Conservation (phyloP, 129 eudicot genomes). For the Ambrosia artemisiifolia region DNA sequence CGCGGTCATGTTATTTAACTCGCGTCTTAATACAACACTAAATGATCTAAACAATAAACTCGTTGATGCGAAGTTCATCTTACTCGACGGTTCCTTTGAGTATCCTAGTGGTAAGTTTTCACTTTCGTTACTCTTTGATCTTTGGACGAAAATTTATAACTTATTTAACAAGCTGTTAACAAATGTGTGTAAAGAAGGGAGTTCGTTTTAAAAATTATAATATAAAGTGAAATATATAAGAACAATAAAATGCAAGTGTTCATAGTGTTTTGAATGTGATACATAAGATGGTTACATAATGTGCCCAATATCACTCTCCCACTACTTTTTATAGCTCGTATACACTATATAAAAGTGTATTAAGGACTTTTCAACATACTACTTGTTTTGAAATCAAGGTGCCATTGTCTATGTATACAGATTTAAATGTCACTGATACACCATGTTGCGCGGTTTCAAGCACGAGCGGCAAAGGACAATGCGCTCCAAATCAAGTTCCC, state of each 20-base stretch:
- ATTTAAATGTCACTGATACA: conserved; percentile 25
- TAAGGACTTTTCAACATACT: too few species aligned
- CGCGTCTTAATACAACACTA: conserved; percentile 13
- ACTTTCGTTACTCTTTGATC: neutral
- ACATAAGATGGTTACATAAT: too few species aligned
- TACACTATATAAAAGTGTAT: too few species aligned
- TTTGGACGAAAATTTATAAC: neutral
- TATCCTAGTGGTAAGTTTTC: conserved; percentile 19
- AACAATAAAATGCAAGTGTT: too few species aligned
- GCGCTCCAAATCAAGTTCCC: conserved; percentile 16
- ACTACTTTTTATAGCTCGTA: too few species aligned
- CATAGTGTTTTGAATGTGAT: too few species aligned
- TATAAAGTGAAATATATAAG: too few species aligned
- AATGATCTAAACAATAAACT: conserved; percentile 29
- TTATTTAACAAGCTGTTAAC: neutral
- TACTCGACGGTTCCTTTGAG: conserved; percentile 1
- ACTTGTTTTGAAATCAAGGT: too few species aligned
- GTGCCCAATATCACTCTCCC: too few species aligned
- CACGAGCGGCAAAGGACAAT: conserved; percentile 17
- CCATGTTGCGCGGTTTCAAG: conserved; percentile 26
- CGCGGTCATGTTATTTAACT: conserved; percentile 35
- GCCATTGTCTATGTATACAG: neutral
- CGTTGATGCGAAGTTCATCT: conserved; percentile 33
- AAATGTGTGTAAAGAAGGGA: too few species aligned
- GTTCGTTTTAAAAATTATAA: too few species aligned